A percentile compares a stretch with the other conserved stretches of the same genome.
Conservation (phyloP, 208 protist species). For the Zelonia costaricensis region DNA sequence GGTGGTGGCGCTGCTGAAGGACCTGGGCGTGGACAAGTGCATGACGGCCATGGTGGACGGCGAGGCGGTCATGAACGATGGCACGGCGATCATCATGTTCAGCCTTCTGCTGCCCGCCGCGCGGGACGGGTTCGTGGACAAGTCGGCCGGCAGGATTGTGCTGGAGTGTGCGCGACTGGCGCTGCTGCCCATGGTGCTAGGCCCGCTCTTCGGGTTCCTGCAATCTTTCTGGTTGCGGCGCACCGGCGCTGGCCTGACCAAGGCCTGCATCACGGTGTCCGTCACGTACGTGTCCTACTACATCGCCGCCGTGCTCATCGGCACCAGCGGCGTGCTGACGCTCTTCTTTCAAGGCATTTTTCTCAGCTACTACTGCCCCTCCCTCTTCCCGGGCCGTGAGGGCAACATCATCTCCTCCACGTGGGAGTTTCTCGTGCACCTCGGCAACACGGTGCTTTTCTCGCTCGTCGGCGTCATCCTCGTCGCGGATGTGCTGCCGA, state of each 20-base stretch:
- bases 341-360: constrained; percentile 82
- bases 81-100: constrained; percentile 89
- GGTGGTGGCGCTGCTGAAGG: constrained; percentile 86
- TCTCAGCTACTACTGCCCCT: constrained; percentile 80
- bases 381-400: constrained; percentile 74
- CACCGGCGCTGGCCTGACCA: constrained; percentile 44
- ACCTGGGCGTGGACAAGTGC: constrained; percentile 70
- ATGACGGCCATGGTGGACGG: constrained; percentile 87
- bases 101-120: constrained; percentile 75
- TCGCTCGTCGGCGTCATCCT: constrained; percentile 86
- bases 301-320: constrained; percentile 60
- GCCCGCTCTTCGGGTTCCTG: constrained; percentile 70
- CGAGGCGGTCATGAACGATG: constrained; percentile 91
- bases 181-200: constrained; percentile 60
- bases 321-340: constrained; percentile 82
- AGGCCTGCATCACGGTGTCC: constrained; percentile 81
- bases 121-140: constrained; percentile 31
- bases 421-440: constrained; percentile 89
- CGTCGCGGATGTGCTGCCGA: constrained; percentile 64
- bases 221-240: constrained; percentile 68
- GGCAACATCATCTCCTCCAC: constrained; percentile 70
- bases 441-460: constrained; percentile 89
- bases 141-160: constrained; percentile 34
- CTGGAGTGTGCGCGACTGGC: constrained; percentile 47
- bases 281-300: constrained; percentile 89